Base-by-base conservation (phyloP, 2,329 filamentous ascomycete genomes). In the Neopestalotiopsis sp. region DNA sequence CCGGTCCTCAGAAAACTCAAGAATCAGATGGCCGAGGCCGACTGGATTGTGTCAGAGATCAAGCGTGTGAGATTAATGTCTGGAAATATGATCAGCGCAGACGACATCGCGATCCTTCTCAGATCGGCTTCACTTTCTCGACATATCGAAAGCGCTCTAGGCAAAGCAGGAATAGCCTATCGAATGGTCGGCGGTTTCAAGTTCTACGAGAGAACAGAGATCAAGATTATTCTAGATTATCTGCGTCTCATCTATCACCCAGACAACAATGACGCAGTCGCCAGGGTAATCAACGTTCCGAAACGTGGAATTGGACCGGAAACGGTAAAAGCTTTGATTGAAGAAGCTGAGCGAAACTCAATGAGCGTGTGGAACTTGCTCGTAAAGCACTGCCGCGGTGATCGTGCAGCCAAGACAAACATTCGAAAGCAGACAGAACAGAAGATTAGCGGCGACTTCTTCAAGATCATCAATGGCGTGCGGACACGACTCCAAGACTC, bases 181-280 rank as follows among this genome's bases (percentile, higher is more conserved):
- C 90, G 90, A 64, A 98, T 98, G 95, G 91, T 98, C 65, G 95
- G 92, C 74, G 95, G 96, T 1, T 89, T 90, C 71, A 92, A 93
- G 69, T 99, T 99, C 78, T 98, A 97, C 76, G 96, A 99, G 73
- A 90, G 96, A 65, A 88, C 90, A 3, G 95, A 99, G 78, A 92
- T 98, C 76, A 97, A 96, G 79, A 86, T 94, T 6, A 79, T 98
- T 0, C 81, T 98, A 4, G 94, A 98, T 77, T 98, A 99, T 77
- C 84, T 98, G 14, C 89, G 94, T 40, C 91, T 97, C 3, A 90
- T 98, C 40, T 89, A 93, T 75, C 92, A 97, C 71, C 93, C 94
- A 1, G 88, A 93, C 61, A 95, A 97, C 77, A 97, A 95, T 74
- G 95, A 98, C 76, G 94, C 94, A 0, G 81, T 98, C 0, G 88